Evolutionary conservation across 768 basidiomycete species (phyloP).

Genomic region (Lactarius quietus): DNA sequence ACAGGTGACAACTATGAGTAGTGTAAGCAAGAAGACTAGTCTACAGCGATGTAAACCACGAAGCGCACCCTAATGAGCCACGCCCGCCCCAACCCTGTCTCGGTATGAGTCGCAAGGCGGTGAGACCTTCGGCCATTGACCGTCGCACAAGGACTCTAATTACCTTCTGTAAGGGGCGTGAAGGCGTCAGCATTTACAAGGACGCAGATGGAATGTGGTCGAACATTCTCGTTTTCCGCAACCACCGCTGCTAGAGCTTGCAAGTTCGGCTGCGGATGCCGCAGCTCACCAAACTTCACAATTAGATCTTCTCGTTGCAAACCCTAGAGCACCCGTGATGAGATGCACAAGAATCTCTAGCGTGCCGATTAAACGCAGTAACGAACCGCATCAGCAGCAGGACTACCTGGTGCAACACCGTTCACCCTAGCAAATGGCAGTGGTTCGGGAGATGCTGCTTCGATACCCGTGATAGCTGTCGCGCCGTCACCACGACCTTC

Average conservation of each 20-base stretch:
- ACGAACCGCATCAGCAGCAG: conserved; percentile 77
- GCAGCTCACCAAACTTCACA: conserved; percentile 67
- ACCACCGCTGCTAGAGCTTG: conserved; percentile 74
- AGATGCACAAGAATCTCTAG: conserved; percentile 19
- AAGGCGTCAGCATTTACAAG: conserved; percentile 2
- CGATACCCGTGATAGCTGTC: conserved; percentile 3
- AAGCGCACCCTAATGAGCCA: conserved; percentile 68
- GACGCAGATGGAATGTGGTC: background rate
- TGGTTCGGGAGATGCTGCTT: conserved; percentile 18
- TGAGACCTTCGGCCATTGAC: conserved; percentile 34
- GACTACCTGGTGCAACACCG: conserved; percentile 73
- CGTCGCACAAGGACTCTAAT: conserved; percentile 59
- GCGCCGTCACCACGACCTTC: conserved; percentile 15
- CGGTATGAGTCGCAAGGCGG: conserved; percentile 60
- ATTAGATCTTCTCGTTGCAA: conserved; percentile 67
- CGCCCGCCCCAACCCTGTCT: conserved; percentile 82
- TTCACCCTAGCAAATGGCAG: conserved; percentile 79
- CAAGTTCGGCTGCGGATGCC: conserved; percentile 48
- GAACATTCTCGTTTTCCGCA: conserved; percentile 69
- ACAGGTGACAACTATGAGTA: conserved; percentile 21
- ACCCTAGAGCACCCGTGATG: conserved; percentile 43
- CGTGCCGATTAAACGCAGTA: background rate
- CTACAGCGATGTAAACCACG: background rate
- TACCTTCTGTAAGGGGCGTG: conserved; percentile 46
- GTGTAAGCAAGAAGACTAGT: background rate